Evolutionary conservation across 345 rosid genomes (phyloP).

Genomic region (Excoecaria cochinchinensis): DNA sequence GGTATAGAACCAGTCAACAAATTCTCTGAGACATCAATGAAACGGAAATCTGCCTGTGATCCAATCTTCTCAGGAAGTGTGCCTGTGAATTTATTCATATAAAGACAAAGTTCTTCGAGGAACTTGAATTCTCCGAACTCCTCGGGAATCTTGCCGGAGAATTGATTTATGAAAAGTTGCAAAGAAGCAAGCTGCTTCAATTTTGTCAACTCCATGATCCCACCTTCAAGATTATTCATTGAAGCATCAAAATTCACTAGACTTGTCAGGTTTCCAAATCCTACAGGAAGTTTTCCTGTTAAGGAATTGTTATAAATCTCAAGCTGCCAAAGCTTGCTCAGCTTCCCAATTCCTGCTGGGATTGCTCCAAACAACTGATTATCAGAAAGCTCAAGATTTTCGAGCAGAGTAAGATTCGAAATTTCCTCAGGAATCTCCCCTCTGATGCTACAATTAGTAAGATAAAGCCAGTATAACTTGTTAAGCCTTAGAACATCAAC

Average conservation of each 20-base stretch:
- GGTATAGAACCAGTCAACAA: conserved; percentile 68
- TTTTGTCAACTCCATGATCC: conserved; percentile 47
- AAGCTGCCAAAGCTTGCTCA: conserved; percentile 54
- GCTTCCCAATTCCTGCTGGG: conserved; percentile 51
- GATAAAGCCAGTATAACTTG: conserved; percentile 61
- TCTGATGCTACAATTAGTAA: conserved; percentile 63
- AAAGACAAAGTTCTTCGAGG: conserved; percentile 55
- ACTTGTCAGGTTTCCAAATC: conserved; percentile 55
- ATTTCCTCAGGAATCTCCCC: conserved; percentile 75
- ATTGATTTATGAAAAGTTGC: conserved; percentile 53
- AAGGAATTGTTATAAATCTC: conserved; percentile 71
- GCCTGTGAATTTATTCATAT: conserved; percentile 65
- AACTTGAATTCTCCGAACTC: conserved; percentile 64
- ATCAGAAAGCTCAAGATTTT: conserved; percentile 69
- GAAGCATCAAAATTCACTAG: conserved; percentile 64
- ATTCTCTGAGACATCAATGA: conserved; percentile 80
- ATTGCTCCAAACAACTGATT: conserved; percentile 56
- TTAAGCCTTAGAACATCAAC: conserved; percentile 49
- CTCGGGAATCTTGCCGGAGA: conserved; percentile 65
- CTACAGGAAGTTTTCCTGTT: conserved; percentile 58
- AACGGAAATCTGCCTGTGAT: conserved; percentile 43
- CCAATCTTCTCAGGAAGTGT: conserved; percentile 64
- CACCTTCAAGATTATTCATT: conserved; percentile 57
- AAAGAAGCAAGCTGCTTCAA: conserved; percentile 54
- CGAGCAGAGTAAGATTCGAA: conserved; percentile 46